Evolutionary conservation across 805 yeast species (phyloP), one percentile per base, ranked within the genome.

Genomic region (Kluyveromyces dobzhanskii): DNA sequence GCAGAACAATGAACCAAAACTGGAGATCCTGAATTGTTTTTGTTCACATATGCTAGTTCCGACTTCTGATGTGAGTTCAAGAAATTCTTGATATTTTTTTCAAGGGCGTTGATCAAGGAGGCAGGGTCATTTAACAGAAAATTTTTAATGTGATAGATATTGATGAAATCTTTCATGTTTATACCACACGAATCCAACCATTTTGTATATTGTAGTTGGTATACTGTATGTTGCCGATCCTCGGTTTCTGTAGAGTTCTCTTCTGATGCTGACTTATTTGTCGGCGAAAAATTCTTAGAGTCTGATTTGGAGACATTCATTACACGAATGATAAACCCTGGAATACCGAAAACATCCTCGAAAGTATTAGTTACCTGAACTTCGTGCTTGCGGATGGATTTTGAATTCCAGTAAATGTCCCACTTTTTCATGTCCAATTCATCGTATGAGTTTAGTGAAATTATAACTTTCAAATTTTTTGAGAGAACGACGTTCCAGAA

Each of bases 1-100:
- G 98, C 97, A 3, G 96, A 85, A 53, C 98, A 90, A 58, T 92
- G 97, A 9, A 80, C 81, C 36, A 85, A 56, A 4, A 79, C 62
- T 12, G 90, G 87, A 1, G 56, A 41, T 8, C 43, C 40, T 4
- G 3, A 62, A 44, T 2, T 51, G 45, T 29, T 14, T 49, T 48
- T 4, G 17, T 35, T 26, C 32, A 35, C 3, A 7, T 18, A 30
- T 5, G 19, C 16, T 10, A 26, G 12, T 4, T 26, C 28, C 6
- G 19, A 17, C 14, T 34, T 21, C 14, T 26, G 18, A 12, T 31
- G 33, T 5, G 21, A 10, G 12, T 35, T 34, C 12, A 21, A 14
- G 31, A 30, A 55, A 41, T 5, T 55, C 35, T 33, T 41, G 8
- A 27, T 28, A 9, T 48, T 47, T 9, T 38, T 29, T 13, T 47